Conservation (phyloP, 2,329 filamentous ascomycete species). For the Cadophora malorum region DNA sequence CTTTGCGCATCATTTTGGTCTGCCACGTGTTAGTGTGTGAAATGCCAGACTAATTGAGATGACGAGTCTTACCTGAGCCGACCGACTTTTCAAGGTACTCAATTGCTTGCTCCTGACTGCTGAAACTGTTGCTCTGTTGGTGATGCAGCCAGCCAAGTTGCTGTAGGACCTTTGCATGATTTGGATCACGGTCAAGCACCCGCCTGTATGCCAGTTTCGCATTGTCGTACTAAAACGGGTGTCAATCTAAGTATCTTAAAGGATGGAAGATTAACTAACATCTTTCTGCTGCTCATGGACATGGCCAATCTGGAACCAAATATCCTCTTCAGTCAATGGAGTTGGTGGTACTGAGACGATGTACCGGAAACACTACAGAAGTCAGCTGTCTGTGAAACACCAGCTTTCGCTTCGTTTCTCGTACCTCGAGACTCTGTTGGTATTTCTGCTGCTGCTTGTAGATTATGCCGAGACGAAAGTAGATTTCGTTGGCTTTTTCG, state of each 20-base stretch:
- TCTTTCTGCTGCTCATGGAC: constrained; percentile 99
- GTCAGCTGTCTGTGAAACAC: constrained; percentile 26
- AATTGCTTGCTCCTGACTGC: constrained; percentile 93
- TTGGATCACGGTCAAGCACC: constrained; percentile 92
- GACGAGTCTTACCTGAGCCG: constrained; percentile 72
- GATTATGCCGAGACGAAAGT: constrained; percentile 98
- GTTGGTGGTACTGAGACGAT: constrained; percentile 93
- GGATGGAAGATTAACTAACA: constrained; percentile 61
- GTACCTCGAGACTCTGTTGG: constrained; percentile 86
- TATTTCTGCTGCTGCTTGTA: constrained; percentile 99
- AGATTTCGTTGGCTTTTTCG: constrained; percentile 99
- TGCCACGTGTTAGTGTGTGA: constrained; percentile 51
- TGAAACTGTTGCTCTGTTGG: constrained; percentile 89
- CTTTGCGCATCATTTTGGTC: constrained; percentile 96
- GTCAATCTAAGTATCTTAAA: constrained; percentile 34
- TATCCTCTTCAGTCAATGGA: constrained; percentile 94
- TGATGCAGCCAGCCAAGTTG: constrained; percentile 98
- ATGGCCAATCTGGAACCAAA: constrained; percentile 99
- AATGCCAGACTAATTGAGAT: constrained; percentile 36
- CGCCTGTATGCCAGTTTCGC: constrained; percentile 92
- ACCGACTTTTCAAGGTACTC: constrained; percentile 98
- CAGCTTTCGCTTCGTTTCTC: constrained; percentile 40
- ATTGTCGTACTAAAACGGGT: constrained; percentile 74
- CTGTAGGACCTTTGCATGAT: constrained; percentile 96
- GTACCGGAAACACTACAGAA: constrained; percentile 88